Base-by-base conservation (phyloP, 805 yeast genomes). In the Jamesozyma rosinii region DNA sequence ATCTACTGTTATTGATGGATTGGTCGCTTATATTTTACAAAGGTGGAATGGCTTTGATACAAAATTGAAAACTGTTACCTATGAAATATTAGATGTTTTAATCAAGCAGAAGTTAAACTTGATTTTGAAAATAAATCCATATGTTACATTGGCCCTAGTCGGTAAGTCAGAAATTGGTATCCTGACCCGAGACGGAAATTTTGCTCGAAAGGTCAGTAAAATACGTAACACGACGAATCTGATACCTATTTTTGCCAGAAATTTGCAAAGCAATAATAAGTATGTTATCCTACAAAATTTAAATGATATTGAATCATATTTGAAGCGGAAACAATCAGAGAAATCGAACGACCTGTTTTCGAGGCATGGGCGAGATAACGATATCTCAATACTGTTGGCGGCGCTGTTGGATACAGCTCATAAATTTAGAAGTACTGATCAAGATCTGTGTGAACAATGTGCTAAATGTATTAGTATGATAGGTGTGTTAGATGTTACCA, bases 401-500 rank as follows among this genome's bases (percentile, higher is more conserved):
- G 71, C 79, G 1, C 58, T 82, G 1, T 59, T 82, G 37, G 76
- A 76, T 46, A 72, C 78, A 1, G 68, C 84, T 0, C 72, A 75
- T 41, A 76, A 71, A 48, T 82, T 76, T 58, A 74, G 75, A 47
- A 65, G 62, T 11, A 63, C 60, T 2, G 70, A 71, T 49, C 63
- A 67, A 9, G 65, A 66, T 1, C 71, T 88, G 6, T 70, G 86
- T 2, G 65, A 67, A 3, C 69, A 75, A 35, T 77, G 90, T 54
- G 78, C 94, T 0, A 71, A 71, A 41, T 83, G 87, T 27, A 65
- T 92, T 9, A 81, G 95, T 1, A 61, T 78, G 20, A 69, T 92
- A 35, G 97, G 97, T 0, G 77, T 87, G 0, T 55, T 84, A 10
- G 95, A 87, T 55, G 66, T 79, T 4, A 74, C 79, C 72, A 73